Base-by-base conservation (phyloP, 2,329 filamentous ascomycete genomes). In the Alternaria gansuensis region DNA sequence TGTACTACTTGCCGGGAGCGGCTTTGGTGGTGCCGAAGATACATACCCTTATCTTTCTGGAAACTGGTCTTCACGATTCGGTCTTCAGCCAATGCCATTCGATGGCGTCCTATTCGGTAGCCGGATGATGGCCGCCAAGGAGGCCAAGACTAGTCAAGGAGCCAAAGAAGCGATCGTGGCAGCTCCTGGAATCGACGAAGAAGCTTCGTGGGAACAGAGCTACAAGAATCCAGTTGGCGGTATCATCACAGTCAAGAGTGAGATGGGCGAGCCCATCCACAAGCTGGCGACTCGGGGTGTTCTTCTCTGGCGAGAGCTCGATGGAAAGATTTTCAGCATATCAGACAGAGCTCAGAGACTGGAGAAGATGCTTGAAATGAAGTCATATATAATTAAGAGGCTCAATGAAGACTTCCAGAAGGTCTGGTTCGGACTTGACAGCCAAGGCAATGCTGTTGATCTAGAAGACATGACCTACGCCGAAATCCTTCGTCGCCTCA, bases 191-290 rank as follows among this genome's bases (percentile, higher is more conserved):
- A 69, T 82, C 7, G 74, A 78, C 9, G 79, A 82, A 51, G 64
- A 66, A 17, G 78, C 17, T 17, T 17, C 81, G 1, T 82, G 81
- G 81, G 78, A 81, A 65, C 78, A 78, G 65, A 81, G 79, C 1
- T 82, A 82, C 72, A 79, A 77, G 82, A 92, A 91, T 17, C 85
- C 93, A 26, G 90, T 93, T 57, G 95, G 95, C 71, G 95, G 95
- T 76, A 88, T 99, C 64, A 94, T 99, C 71, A 99, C 95, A 28
- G 95, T 99, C 48, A 88, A 93, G 64, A 99, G 96, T 1, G 95
- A 99, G 81, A 99, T 99, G 96, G 96, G 95, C 44, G 95, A 99
- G 83, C 96, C 95, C 5, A 99, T 99, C 63, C 95, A 99, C 84
- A 99, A 99, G 83, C 87, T 99, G 59, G 96, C 95, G 14, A 99